Evolutionary conservation across 345 rosid species (phyloP).

Genomic region (Arabis alpina): DNA sequence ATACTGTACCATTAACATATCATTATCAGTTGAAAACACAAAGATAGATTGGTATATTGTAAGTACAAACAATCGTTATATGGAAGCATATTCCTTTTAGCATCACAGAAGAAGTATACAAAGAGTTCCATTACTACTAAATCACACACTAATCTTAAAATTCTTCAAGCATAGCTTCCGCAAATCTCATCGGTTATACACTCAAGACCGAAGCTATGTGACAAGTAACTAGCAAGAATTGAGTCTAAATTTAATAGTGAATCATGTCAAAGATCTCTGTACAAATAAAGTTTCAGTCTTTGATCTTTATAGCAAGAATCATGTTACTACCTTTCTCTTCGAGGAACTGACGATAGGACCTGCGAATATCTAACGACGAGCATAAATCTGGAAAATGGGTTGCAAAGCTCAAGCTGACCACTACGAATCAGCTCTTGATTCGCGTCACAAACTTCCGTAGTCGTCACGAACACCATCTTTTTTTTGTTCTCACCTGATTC

Average conservation of each 20-base stretch:
- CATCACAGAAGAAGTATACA: no score
- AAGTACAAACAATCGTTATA: no score
- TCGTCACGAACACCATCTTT: conserved; percentile 79
- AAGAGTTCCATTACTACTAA: not conserved
- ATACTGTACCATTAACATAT: no score
- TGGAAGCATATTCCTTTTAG: no score
- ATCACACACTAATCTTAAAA: conserved; percentile 7
- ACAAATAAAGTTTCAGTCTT: conserved; percentile 13
- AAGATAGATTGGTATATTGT: no score
- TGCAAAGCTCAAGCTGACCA: conserved; percentile 83
- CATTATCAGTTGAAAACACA: no score
- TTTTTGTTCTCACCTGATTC: conserved; percentile 26
- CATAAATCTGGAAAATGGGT: conserved; percentile 73
- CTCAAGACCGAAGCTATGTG: not conserved
- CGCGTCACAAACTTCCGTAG: conserved; percentile 87
- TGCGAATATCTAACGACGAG: conserved; percentile 74
- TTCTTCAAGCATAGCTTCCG: conserved; percentile 17
- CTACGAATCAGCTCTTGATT: conserved; percentile 74
- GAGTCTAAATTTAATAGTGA: not conserved
- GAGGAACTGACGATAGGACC: conserved; percentile 82
- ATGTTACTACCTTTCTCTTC: conserved; percentile 62
- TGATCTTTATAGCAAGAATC: not conserved
- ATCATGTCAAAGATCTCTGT: conserved; percentile 7
- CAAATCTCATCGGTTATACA: no score
- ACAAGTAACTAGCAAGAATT: not conserved